A percentile compares a stretch with the other conserved stretches of the same genome.
Evolutionary conservation across 768 basidiomycete species (phyloP).

Genomic region (Boletus rex-veris): DNA sequence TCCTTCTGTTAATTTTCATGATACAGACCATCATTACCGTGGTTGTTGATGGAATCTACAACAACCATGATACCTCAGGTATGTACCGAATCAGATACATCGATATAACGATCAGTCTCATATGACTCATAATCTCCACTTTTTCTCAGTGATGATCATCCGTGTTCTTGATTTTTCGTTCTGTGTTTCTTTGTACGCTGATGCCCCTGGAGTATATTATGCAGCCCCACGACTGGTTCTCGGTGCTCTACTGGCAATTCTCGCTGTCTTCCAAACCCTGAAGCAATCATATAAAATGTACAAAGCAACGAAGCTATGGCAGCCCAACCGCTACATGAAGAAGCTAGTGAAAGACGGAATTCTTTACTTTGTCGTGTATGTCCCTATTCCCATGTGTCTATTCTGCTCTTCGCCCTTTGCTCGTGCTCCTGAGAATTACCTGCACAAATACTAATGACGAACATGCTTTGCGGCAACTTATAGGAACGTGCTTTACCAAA

Average conservation of each 20-base stretch:
- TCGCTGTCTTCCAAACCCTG: not conserved
- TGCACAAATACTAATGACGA: too few relatives aligned
- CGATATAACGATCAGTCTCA: not conserved
- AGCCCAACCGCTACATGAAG: not conserved
- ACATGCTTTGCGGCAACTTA: constrained; percentile 1
- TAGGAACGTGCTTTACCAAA: too few relatives aligned
- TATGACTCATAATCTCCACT: too few relatives aligned
- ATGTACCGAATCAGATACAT: not conserved
- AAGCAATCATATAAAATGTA: not conserved
- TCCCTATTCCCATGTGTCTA: not conserved
- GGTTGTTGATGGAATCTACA: not conserved
- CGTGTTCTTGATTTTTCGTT: not conserved
- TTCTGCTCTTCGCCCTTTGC: too few relatives aligned
- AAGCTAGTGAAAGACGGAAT: not conserved
- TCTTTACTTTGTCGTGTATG: not conserved
- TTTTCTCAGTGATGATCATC: not conserved
- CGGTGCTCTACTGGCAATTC: not conserved
- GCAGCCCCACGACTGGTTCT: not conserved
- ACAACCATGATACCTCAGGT: not conserved
- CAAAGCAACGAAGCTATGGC: not conserved
- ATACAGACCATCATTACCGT: not conserved
- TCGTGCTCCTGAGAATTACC: too few relatives aligned
- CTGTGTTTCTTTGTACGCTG: too few relatives aligned
- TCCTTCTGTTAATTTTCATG: not conserved
- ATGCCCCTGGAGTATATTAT: too few relatives aligned